Base-by-base conservation (phyloP, 2,329 filamentous ascomycete species). In the Fusarium illudens region DNA sequence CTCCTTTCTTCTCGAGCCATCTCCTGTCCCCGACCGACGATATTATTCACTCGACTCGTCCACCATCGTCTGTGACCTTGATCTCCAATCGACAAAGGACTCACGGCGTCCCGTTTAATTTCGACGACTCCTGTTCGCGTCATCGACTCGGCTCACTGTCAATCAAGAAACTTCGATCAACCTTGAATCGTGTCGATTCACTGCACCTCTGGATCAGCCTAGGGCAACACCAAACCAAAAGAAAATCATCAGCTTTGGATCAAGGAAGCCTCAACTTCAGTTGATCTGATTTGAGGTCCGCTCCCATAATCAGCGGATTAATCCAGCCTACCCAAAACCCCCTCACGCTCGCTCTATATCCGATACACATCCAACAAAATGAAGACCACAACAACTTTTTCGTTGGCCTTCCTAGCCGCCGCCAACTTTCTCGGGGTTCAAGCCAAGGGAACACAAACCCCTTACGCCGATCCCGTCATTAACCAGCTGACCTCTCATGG, bases 401-500 rank as follows among this genome's bases (percentile, higher is more conserved):
- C 72, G 8, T 52, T 73, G 48, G 74, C 75, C 68, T 34, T 78
- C 27, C 55, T 75, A 73, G 78, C 71, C 33, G 71, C 72, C 32
- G 65, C 72, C n/a, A 66, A 73, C 19, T 60, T 74, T 17, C 34
- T 70, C 19, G 72, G 71, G 34, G 73, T 58, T 34, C 50, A 64
- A 11, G 73, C 71, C 27, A 65, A 42, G 49, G 52, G 60, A 20
- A 36, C 50, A 2, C 79, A 86, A 68, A 70, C 68, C 32, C 79
- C 84, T 8, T 75, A 79, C 0, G 54, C 70, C n/a, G 52, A 71
- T 2, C 82, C 85, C 0, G 68, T 74, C 4, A 66, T 75, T 6
- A 77, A 78, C n/a, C 72, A 77, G 9, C 69, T 77, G 42, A 83
- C 80, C 3, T 80, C 82, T 1, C 83, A 86, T 20, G 86, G 86